These are phyloP conservation scores for Senna siamea DNA, from an alignment of 306 rosid species.

Conservation along the genomic window DNA sequence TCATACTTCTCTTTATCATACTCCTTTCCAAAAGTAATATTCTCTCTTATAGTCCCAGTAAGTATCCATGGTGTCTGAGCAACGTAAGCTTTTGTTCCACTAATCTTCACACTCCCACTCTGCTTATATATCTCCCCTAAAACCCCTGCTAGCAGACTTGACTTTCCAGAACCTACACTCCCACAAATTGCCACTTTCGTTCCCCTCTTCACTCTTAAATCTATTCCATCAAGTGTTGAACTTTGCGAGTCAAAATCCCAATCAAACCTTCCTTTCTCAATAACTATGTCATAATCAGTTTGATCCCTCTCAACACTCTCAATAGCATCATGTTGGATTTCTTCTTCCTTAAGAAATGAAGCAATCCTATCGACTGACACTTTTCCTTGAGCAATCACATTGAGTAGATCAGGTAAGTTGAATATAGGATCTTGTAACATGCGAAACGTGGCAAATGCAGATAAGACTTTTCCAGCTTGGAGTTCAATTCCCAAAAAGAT, in stretches of 20 bases:
- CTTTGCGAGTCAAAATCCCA: constrained; percentile 72
- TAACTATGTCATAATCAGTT: constrained; percentile 63
- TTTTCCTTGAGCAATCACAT: constrained; percentile 85
- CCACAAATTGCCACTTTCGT: constrained; percentile 97
- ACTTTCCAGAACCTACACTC: constrained; percentile 91
- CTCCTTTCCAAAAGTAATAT: constrained; percentile 80
- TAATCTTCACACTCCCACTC: constrained; percentile 73
- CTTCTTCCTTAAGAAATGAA: constrained; percentile 73
- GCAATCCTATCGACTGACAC: constrained; percentile 87
- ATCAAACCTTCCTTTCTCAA: constrained; percentile 77
- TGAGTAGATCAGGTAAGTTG: constrained; percentile 82
- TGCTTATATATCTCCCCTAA: constrained; percentile 83
- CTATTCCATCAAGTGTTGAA: constrained; percentile 67
- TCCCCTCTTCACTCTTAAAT: constrained; percentile 81
- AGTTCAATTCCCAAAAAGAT: constrained; percentile 83
- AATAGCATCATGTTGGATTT: constrained; percentile 71
- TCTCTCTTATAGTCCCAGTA: constrained; percentile 83
- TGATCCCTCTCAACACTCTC: constrained; percentile 61
- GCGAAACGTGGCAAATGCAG: constrained; percentile 89
- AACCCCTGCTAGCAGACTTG: constrained; percentile 75
- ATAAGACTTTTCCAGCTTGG: constrained; percentile 83
- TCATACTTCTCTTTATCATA: constrained; percentile 59
- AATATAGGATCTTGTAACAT: constrained; percentile 95
- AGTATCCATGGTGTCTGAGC: constrained; percentile 94
- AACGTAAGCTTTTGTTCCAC: constrained; percentile 94